Evolutionary conservation across 2,329 filamentous ascomycete species (phyloP).

Genomic region (Alternaria ventricosa): DNA sequence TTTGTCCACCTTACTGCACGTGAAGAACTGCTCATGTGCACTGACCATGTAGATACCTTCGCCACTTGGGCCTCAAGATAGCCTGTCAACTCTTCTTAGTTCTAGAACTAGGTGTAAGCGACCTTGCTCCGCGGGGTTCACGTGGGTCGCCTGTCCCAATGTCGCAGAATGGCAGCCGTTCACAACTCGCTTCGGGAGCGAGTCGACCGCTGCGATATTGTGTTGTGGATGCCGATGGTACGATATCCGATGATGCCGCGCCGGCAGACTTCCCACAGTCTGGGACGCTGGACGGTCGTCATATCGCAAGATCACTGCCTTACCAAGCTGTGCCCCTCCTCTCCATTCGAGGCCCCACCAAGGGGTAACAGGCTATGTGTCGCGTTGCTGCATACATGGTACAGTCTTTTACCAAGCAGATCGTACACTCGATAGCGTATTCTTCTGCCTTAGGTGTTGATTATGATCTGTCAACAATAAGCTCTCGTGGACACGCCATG

Average conservation of each 20-base stretch:
- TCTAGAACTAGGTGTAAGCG: neutral
- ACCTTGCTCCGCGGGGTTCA: neutral
- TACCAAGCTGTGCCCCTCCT: neutral
- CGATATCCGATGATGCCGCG: neutral
- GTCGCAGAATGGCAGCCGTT: neutral
- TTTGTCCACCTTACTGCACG: neutral
- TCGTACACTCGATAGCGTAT: neutral
- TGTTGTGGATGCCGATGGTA: neutral
- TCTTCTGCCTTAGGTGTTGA: neutral
- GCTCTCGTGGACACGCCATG: neutral
- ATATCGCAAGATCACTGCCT: neutral
- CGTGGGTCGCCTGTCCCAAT: neutral
- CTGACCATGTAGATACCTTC: neutral
- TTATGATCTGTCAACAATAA: neutral
- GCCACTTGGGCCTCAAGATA: conserved; percentile 9
- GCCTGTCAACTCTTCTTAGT: neutral
- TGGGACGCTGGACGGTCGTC: neutral
- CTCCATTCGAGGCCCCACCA: neutral
- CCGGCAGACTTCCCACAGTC: neutral
- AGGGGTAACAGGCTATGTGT: neutral
- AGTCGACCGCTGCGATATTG: neutral
- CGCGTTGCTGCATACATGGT: neutral
- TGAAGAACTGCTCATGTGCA: conserved; percentile 2
- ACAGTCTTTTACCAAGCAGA: neutral
- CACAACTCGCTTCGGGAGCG: neutral